Percentiles rank a stretch among this genome's conserved stretches.
phyloP scores from a whole-genome alignment of 2,329 filamentous ascomycete genomes.

The Cladophialophora carrionii region DNA sequence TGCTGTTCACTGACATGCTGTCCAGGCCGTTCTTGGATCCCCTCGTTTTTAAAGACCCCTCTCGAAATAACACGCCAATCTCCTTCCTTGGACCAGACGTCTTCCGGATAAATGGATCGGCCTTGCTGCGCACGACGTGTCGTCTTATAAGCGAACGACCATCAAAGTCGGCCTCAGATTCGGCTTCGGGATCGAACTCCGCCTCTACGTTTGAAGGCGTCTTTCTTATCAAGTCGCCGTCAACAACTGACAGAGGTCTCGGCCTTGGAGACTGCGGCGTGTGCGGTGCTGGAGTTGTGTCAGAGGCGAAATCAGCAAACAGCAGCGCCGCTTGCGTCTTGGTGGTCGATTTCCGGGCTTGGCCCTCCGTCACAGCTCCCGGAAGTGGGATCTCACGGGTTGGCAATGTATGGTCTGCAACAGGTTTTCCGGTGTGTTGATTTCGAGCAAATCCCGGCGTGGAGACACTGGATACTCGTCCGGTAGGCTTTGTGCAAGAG shows the following conservation, averaged over 20 bases:
- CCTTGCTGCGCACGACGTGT: neutral
- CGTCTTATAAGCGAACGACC: neutral
- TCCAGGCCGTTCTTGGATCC: neutral
- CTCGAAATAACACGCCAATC: neutral
- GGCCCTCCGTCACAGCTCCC: neutral
- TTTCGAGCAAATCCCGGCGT: neutral
- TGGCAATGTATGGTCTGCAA: neutral
- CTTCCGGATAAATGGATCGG: neutral
- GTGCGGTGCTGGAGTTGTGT: neutral
- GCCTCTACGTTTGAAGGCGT: neutral
- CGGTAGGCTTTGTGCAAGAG: neutral
- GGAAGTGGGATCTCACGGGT: neutral
- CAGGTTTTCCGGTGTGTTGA: neutral
- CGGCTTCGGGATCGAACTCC: neutral
- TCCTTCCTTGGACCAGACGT: neutral
- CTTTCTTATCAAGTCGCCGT: neutral
- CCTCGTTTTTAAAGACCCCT: neutral
- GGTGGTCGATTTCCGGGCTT: neutral
- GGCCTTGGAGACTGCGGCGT: neutral
- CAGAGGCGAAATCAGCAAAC: neutral
- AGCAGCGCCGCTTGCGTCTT: neutral
- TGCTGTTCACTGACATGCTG: slow-evolving; percentile 1
- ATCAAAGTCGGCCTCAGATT: neutral
- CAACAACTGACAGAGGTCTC: neutral
- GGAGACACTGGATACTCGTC: neutral